A percentile compares a stretch with the other conserved stretches of the same genome.
These are phyloP conservation scores for Pisolithus tinctorius DNA, from an alignment of 768 basidiomycete species.

Conservation along the genomic window DNA sequence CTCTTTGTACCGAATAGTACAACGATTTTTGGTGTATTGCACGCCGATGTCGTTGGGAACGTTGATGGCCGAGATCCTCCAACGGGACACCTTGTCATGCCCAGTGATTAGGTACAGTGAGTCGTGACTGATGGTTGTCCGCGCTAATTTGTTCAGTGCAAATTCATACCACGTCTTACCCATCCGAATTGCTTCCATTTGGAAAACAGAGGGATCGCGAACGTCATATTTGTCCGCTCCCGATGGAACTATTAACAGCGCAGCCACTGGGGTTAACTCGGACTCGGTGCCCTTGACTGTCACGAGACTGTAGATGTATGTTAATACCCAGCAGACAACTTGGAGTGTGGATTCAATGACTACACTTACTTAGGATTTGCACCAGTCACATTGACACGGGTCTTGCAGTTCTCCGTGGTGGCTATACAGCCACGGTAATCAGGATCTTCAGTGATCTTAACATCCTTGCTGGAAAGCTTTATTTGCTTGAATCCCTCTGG, in stretches of 20 bases:
- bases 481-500: conserved; percentile 20
- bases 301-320: too few relatives aligned
- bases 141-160: conserved; percentile 3
- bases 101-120: conserved; percentile 25
- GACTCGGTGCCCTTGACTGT: conserved; percentile 5
- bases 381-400: background rate
- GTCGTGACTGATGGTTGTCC: background rate
- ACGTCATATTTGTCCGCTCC: conserved; percentile 17
- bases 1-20: too few relatives aligned
- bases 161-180: conserved; percentile 21
- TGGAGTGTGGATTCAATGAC: too few relatives aligned
- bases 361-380: background rate
- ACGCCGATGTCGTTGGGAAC: background rate
- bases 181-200: conserved; percentile 10
- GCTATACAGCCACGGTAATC: background rate
- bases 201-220: conserved; percentile 2
- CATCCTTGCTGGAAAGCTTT: background rate
- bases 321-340: background rate
- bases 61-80: conserved; percentile 15
- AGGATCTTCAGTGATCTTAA: background rate
- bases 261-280: conserved; percentile 11
- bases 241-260: conserved; percentile 23
- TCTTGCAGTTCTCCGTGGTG: background rate
- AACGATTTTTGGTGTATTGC: background rate
- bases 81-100: conserved; percentile 17